phyloP scores from a whole-genome alignment of 495 filamentous ascomycete species.

The Schizothecium vesticola region DNA sequence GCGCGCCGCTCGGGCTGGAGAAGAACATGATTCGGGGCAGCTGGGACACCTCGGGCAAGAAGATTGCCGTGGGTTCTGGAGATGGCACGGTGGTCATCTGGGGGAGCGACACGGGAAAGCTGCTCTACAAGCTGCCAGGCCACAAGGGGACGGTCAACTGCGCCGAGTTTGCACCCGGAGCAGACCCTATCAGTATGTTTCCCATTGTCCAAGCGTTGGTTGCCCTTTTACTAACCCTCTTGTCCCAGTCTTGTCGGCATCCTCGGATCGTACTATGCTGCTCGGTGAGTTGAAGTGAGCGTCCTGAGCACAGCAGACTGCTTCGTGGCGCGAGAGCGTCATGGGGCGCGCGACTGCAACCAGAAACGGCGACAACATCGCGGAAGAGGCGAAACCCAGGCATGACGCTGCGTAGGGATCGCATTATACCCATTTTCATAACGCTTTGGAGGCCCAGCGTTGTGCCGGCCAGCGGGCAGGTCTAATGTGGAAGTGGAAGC shows the following conservation, averaged over 20 bases:
- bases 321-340: not conserved
- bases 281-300: constrained; percentile 64
- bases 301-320: not conserved
- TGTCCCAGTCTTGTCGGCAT: constrained; percentile 69
- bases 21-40: constrained; percentile 88
- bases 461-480: not conserved
- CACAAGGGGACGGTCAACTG: constrained; percentile 96
- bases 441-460: not conserved
- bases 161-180: constrained; percentile 78
- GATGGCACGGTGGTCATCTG: constrained; percentile 89
- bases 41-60: constrained; percentile 83
- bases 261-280: constrained; percentile 73
- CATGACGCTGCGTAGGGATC: not conserved
- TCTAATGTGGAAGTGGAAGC: not conserved
- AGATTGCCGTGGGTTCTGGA: constrained; percentile 81
- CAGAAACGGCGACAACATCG: not conserved
- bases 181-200: constrained; percentile 81
- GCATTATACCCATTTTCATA: not conserved
- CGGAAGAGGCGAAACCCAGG: not conserved
- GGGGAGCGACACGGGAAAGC: constrained; percentile 74
- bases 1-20: constrained; percentile 79
- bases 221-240: constrained; percentile 28
- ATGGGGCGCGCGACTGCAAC: not conserved
- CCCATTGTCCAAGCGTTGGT: not conserved
- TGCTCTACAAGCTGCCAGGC: constrained; percentile 90